These are phyloP conservation scores for Leucaena leucocephala DNA, from an alignment of 306 rosid species.

Conservation along the genomic window DNA sequence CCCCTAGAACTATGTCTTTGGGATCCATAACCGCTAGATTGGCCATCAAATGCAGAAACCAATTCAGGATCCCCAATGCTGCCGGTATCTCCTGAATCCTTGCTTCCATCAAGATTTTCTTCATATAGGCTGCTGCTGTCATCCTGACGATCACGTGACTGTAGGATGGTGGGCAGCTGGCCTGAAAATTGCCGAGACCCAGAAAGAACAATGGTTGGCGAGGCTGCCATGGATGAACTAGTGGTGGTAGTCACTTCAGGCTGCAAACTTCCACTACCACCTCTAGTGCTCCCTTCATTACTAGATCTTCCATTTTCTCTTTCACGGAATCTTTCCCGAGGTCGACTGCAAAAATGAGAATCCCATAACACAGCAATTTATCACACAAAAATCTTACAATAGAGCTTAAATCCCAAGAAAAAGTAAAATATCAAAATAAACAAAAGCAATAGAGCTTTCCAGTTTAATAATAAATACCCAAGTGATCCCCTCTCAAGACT, in stretches of 20 bases:
- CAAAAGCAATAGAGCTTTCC: not conserved
- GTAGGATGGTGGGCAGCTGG: slow-evolving; percentile 83
- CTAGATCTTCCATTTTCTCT: slow-evolving; percentile 85
- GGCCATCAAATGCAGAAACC: slow-evolving; percentile 78
- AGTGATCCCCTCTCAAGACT: not conserved
- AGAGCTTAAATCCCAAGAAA: not conserved
- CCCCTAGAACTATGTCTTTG: slow-evolving; percentile 87
- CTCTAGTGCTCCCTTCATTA: slow-evolving; percentile 72
- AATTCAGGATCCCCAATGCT: slow-evolving; percentile 88
- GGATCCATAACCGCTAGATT: slow-evolving; percentile 68
- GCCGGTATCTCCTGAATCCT: slow-evolving; percentile 81
- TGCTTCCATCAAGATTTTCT: slow-evolving; percentile 90
- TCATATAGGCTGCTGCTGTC: slow-evolving; percentile 76
- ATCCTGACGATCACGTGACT: slow-evolving; percentile 80
- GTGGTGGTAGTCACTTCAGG: slow-evolving; percentile 61
- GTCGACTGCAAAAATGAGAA: slow-evolving; percentile 58
- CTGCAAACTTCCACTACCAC: slow-evolving; percentile 57
- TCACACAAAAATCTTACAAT: not conserved
- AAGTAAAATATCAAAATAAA: not conserved
- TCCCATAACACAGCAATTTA: slow-evolving; percentile 18
- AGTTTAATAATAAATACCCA: not conserved
- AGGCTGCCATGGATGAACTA: slow-evolving; percentile 50
- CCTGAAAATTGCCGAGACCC: slow-evolving; percentile 73
- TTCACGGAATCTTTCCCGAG: slow-evolving; percentile 90
- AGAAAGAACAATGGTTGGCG: slow-evolving; percentile 74